phyloP scores from a whole-genome alignment of 2,329 filamentous ascomycete genomes.

The Thielaviopsis populi region DNA sequence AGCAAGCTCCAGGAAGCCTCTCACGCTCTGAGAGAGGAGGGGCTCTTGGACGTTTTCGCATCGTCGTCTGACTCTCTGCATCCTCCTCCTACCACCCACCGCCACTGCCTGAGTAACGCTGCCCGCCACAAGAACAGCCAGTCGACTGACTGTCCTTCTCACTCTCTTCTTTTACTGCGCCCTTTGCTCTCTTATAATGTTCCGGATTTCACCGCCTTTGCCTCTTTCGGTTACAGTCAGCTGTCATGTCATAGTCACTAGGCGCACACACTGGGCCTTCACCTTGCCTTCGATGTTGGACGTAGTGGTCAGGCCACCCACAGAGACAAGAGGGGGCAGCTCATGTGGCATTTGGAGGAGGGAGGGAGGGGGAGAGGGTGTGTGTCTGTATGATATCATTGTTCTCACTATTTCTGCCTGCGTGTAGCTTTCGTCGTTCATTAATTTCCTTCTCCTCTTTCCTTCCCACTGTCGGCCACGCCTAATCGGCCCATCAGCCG shows the following conservation, averaged over 20 bases:
- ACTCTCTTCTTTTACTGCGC: neutral
- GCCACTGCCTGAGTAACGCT: neutral
- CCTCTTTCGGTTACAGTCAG: neutral
- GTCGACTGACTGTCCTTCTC: neutral
- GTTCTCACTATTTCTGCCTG: neutral
- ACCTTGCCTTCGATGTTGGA: neutral
- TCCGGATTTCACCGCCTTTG: neutral
- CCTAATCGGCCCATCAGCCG: neutral
- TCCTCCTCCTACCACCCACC: neutral
- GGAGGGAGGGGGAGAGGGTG: no score
- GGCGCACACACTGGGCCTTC: neutral
- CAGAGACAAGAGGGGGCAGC: neutral
- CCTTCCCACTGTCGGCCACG: neutral
- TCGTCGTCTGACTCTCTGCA: neutral
- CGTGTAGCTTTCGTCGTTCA: neutral
- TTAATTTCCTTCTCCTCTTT: neutral
- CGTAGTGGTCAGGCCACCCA: neutral
- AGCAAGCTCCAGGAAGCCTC: neutral
- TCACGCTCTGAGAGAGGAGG: neutral
- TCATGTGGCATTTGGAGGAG: neutral
- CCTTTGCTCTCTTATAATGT: neutral
- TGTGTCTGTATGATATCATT: neutral
- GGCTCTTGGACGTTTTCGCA: neutral
- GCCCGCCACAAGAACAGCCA: neutral
- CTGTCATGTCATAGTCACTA: neutral